These are phyloP conservation scores for Suillus tomentosus DNA, from an alignment of 768 basidiomycete species.

Conservation along the genomic window DNA sequence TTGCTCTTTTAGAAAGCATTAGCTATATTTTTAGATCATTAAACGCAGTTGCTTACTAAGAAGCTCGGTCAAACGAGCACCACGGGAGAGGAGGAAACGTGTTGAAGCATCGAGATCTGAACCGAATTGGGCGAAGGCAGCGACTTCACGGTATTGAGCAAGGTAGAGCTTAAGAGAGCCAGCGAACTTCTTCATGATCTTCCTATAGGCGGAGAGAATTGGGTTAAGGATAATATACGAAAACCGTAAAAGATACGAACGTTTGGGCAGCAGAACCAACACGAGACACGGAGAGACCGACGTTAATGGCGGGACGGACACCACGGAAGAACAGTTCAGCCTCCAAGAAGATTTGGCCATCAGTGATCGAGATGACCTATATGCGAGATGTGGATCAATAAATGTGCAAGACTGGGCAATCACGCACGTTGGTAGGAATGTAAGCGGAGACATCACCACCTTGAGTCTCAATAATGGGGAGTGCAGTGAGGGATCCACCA, in stretches of 20 bases:
- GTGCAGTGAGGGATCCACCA: constrained; percentile 97
- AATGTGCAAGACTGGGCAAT: not conserved
- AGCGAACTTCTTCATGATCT: constrained; percentile 99
- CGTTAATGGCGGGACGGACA: constrained; percentile 99
- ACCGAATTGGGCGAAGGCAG: constrained; percentile 99
- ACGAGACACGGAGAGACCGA: constrained; percentile 99
- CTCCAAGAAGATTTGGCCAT: constrained; percentile 99
- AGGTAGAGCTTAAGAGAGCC: constrained; percentile 99
- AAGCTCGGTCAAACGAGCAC: constrained; percentile 97
- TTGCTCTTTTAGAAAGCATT: constrained; percentile 65
- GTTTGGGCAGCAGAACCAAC: constrained; percentile 99
- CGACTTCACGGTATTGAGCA: constrained; percentile 99
- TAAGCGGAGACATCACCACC: constrained; percentile 99
- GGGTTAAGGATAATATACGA: not conserved
- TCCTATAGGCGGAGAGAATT: constrained; percentile 44
- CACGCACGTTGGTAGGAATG: constrained; percentile 86
- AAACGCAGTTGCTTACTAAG: constrained; percentile 57
- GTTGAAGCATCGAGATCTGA: constrained; percentile 99
- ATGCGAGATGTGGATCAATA: constrained; percentile 12
- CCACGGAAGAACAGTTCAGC: constrained; percentile 99
- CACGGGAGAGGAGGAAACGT: constrained; percentile 96
- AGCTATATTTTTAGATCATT: constrained; percentile 19
- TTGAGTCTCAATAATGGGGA: constrained; percentile 99
- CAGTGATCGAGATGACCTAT: constrained; percentile 99
- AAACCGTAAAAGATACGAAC: constrained; percentile 49